Base-by-base conservation (phyloP, 257 asterid genomes). In the Coffea canephora region DNA sequence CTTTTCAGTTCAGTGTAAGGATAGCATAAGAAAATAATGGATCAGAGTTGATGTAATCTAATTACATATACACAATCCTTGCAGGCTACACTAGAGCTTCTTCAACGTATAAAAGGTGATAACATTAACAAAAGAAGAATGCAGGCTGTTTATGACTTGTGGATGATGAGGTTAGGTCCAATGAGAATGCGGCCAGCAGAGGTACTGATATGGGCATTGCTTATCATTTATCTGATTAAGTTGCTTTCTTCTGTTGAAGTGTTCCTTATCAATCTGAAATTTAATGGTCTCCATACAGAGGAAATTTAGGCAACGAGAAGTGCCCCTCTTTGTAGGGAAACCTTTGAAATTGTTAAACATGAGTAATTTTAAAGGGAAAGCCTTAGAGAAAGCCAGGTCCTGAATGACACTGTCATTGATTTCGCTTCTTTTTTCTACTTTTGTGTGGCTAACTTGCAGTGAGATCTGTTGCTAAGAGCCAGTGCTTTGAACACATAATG, bases 61-160 rank as follows among this genome's bases (percentile, higher is more conserved):
- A 41, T 14, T 68, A 45, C 12, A 27, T 73, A 55, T 68, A 41
- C 61, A 70, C 79, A 46, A 69, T 69, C 15, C 12, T 85, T 83
- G 74, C 82, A 95, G 99, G 94, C 96, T 74, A 79, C 90, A 21
- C 75, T 95, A 90, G 91, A 93, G 88, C 91, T 93, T 81, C 86
- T 89, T 48, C 82, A 64, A 64, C 74, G 82, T 73, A 83, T 89
- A 61, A 85, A 87, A 79, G 97, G 90, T 69, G 91, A 83, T 41
- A 67, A 67, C 57, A n/a, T 89, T 59, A 85, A 75, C 75, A 79
- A 74, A 61, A 81, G 78, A 79, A 82, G 75, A 83, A 70, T 88
- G 45, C 91, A 83, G 84, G 59, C 62, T 71, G 81, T 91, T 39
- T 95, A 87, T 77, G 97, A 88, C 48, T 76, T 91, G 64, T 91